Base-by-base conservation (phyloP, 2,329 filamentous ascomycete genomes). In the Paecilomyces dactylethromorphus region DNA sequence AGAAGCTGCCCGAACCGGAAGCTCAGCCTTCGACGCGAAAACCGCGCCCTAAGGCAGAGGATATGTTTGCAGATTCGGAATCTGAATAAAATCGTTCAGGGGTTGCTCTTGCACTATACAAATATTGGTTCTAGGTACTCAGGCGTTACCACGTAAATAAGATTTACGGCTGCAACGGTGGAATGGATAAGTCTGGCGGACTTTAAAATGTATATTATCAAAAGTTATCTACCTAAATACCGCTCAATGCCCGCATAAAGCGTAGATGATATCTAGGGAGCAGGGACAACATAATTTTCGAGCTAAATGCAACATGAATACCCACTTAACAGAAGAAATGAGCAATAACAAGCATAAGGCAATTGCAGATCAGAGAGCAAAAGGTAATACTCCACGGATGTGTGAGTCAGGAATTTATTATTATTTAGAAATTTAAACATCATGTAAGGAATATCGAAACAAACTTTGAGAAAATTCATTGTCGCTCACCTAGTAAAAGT, bases 41-140 rank as follows among this genome's bases (percentile, higher is more conserved):
- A 65, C 88, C 84, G 69, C 82, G 88, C 62, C 88, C 90, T 73
- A 86, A 86, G 65, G 90, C 90, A 3, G 89, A 89, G 65, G 90
- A 94, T 69, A 92, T 94, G 90, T 95, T 94, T 83, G 90, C 88
- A 11, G 88, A 89, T 71, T 89, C 87, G 3, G 89, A 89, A 64
- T 82, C 78, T 1, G 79, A 82, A 55, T 77, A 58, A 74, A 31
- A 55, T 56, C 49, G 26, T 54, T 12, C 51, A 56, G 56, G 51
- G 58, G 55, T 45, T 51, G 57, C 15, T 21, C 39, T 52, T 54
- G 59, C 64, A 60, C 59, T 62, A 59, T 61, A 59, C 7, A 7
- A 61, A 63, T 55, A 26, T 53, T 26, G 15, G 21, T n/a, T 21
- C 22, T 53, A 15, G 2, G 7, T 29, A 7, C 26, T 29, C 26